phyloP scores from a whole-genome alignment of 2,329 filamentous ascomycete species.

The Cercospora zeae-maydis region DNA sequence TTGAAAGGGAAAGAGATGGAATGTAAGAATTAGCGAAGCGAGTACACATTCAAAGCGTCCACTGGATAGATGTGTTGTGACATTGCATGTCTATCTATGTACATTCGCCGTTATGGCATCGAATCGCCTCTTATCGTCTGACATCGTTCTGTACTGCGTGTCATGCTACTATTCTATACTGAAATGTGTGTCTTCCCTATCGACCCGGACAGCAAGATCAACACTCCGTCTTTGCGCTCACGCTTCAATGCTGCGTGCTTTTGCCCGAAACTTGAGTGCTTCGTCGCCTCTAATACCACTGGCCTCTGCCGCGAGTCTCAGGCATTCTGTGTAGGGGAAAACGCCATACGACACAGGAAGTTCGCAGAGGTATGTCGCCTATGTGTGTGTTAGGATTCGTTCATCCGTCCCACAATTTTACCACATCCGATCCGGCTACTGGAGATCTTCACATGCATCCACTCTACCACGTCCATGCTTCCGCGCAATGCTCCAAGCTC shows the following conservation, averaged over 20 bases:
- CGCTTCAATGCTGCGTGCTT: too few relatives aligned
- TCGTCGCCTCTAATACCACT: too few relatives aligned
- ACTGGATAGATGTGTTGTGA: neutral
- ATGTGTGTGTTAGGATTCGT: neutral
- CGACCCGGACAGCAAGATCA: too few relatives aligned
- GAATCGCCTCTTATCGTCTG: neutral
- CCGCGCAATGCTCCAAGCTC: neutral
- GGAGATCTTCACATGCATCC: constrained; percentile 3
- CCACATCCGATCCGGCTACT: neutral
- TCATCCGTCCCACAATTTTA: neutral
- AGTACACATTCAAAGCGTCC: neutral
- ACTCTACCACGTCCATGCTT: neutral
- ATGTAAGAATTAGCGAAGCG: neutral
- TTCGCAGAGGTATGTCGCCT: too few relatives aligned
- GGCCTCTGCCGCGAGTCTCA: too few relatives aligned
- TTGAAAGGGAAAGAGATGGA: neutral
- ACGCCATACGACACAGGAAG: too few relatives aligned
- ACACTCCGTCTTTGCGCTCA: too few relatives aligned
- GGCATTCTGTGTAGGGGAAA: too few relatives aligned
- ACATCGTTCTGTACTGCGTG: neutral
- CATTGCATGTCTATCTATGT: neutral
- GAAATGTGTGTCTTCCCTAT: neutral
- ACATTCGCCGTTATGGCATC: neutral
- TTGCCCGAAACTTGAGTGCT: too few relatives aligned
- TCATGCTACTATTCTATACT: neutral